A percentile compares a stretch with the other conserved stretches of the same genome.
Evolutionary conservation across 257 asterid species (phyloP).

Genomic region (Solanum habrochaites): DNA sequence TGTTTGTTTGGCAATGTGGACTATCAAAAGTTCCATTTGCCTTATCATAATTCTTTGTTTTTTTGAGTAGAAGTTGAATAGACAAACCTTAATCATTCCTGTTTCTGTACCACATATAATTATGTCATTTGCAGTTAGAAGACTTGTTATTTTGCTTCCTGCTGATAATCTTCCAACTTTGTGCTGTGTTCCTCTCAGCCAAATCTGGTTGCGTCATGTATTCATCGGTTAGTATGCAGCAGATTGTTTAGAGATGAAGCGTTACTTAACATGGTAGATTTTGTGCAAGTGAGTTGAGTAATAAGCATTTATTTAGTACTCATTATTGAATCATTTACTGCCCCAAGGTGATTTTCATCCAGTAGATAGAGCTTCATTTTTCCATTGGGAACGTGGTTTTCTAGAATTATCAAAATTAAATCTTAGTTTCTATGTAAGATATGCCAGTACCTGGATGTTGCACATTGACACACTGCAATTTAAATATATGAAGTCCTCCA

Average conservation of each 20-base stretch:
- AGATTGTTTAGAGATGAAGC: not conserved
- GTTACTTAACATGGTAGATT: not conserved
- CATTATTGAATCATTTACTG: not conserved
- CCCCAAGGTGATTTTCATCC: not conserved
- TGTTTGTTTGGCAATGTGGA: not conserved
- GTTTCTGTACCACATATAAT: constrained; percentile 84
- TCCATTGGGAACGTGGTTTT: not conserved
- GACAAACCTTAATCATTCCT: constrained; percentile 72
- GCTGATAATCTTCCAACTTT: constrained; percentile 91
- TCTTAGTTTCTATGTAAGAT: not conserved
- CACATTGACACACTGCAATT: constrained; percentile 52
- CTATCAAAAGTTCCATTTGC: not conserved
- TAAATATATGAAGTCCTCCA: constrained; percentile 78
- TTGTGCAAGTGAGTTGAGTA: not conserved
- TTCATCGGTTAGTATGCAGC: not conserved
- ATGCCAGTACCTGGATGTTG: constrained; percentile 57
- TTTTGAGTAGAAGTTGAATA: not conserved
- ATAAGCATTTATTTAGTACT: not conserved
- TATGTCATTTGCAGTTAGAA: constrained; percentile 82
- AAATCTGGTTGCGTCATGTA: constrained; percentile 29
- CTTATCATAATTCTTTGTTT: not conserved
- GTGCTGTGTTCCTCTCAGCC: constrained; percentile 87
- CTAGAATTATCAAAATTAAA: not conserved
- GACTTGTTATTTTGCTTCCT: constrained; percentile 84
- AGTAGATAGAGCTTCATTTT: not conserved